A percentile compares a stretch with the other conserved stretches of the same genome.
These are phyloP conservation scores for Corynascus novoguineensis DNA, from an alignment of 495 filamentous ascomycete species.

Conservation along the genomic window DNA sequence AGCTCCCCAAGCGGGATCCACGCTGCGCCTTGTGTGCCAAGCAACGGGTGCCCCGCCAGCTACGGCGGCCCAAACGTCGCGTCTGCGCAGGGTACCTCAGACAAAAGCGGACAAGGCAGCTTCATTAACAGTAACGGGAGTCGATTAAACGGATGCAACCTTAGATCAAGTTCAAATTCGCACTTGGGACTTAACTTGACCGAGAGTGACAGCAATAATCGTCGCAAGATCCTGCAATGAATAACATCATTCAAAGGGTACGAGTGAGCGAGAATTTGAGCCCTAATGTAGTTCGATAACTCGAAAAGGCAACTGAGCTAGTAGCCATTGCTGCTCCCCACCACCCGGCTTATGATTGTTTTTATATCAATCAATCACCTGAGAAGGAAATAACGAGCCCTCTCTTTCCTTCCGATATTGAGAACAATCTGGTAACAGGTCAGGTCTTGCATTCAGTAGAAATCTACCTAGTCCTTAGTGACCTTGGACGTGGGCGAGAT, in stretches of 20 bases:
- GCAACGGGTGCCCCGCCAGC: slow-evolving; percentile 14
- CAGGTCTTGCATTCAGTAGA: too few relatives aligned
- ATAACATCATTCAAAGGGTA: too few relatives aligned
- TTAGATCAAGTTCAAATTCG: not conserved
- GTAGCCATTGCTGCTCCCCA: not conserved
- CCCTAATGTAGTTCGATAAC: too few relatives aligned
- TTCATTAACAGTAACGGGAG: not conserved
- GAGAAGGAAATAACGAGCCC: not conserved
- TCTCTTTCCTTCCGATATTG: not conserved
- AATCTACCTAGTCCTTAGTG: too few relatives aligned
- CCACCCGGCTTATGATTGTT: too few relatives aligned
- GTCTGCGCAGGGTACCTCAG: not conserved
- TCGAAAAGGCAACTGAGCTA: not conserved
- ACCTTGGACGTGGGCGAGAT: too few relatives aligned
- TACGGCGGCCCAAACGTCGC: slow-evolving; percentile 14
- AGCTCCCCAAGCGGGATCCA: slow-evolving; percentile 20
- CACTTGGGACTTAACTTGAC: not conserved
- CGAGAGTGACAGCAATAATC: not conserved
- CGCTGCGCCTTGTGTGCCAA: slow-evolving; percentile 24
- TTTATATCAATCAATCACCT: not conserved
- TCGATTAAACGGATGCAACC: not conserved
- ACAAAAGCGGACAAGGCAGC: not conserved
- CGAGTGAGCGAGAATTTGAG: too few relatives aligned
- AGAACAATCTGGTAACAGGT: not conserved
- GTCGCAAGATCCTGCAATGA: too few relatives aligned